phyloP scores from a whole-genome alignment of 768 basidiomycete species.

The Hygrophorus pudorinus region DNA sequence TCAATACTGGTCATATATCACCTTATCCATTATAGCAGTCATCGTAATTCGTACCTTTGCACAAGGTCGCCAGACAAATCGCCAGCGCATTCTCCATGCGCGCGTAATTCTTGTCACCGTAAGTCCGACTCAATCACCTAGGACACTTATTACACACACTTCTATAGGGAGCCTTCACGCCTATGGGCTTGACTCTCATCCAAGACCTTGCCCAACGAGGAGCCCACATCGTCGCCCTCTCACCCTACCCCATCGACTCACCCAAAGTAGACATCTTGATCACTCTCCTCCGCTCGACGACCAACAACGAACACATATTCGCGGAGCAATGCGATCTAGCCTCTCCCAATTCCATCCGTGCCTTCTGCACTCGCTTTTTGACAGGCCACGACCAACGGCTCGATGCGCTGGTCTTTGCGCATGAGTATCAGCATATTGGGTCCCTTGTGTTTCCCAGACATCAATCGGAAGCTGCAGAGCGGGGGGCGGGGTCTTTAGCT shows the following conservation, averaged over 20 bases:
- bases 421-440: slow-evolving; percentile 66
- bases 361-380: slow-evolving; percentile 61
- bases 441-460: slow-evolving; percentile 17
- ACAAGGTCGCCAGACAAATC: slow-evolving; percentile 58
- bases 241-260: slow-evolving; percentile 47
- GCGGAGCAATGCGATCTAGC: slow-evolving; percentile 70
- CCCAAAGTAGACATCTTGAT: slow-evolving; percentile 50
- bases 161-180: slow-evolving; percentile 63
- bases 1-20: slow-evolving; percentile 46
- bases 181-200: slow-evolving; percentile 58
- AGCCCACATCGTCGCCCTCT: slow-evolving; percentile 70
- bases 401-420: slow-evolving; percentile 72
- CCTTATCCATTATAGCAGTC: slow-evolving; percentile 31
- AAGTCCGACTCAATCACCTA: slow-evolving; percentile 13
- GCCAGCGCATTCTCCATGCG: slow-evolving; percentile 70
- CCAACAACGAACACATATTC: slow-evolving; percentile 67
- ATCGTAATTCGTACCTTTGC: slow-evolving; percentile 47
- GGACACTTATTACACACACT: slow-evolving; percentile 4
- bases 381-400: slow-evolving; percentile 55
- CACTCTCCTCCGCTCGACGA: slow-evolving; percentile 54
- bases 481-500: slow-evolving; percentile 47
- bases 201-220: slow-evolving; percentile 62
- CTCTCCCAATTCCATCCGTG: slow-evolving; percentile 55
- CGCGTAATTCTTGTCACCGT: slow-evolving; percentile 66
- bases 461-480: slow-evolving; percentile 16